Percentiles rank a stretch among this genome's conserved stretches.
These are phyloP conservation scores for Suillus tomentosus DNA, from an alignment of 768 basidiomycete genomes.

Conservation along the genomic window DNA sequence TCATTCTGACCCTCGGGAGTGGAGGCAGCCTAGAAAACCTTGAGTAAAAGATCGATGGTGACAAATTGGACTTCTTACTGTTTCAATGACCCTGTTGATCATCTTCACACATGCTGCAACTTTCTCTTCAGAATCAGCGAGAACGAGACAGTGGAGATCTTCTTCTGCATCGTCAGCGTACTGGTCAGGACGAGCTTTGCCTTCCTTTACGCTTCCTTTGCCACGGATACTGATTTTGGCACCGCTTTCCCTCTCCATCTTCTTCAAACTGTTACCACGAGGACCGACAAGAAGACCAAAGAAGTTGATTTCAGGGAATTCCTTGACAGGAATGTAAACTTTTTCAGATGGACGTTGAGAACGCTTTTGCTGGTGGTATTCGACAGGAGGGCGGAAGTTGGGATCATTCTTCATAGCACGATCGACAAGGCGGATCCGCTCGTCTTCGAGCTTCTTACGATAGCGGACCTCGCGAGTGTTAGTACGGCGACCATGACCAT, in stretches of 20 bases:
- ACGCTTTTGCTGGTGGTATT: constrained; percentile 94
- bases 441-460: constrained; percentile 91
- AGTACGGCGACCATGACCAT: constrained; percentile 94
- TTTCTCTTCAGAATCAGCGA: constrained; percentile 90
- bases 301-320: constrained; percentile 99
- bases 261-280: constrained; percentile 98
- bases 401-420: constrained; percentile 97
- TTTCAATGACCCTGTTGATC: constrained; percentile 98
- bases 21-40: constrained; percentile 78
- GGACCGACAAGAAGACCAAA: constrained; percentile 98
- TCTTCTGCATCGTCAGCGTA: constrained; percentile 97
- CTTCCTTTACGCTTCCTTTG: constrained; percentile 98
- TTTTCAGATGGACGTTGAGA: constrained; percentile 94
- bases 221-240: constrained; percentile 99
- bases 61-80: constrained; percentile 51
- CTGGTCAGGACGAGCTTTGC: constrained; percentile 93
- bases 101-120: constrained; percentile 88
- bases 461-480: constrained; percentile 99
- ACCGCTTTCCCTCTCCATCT: constrained; percentile 97
- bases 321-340: constrained; percentile 99
- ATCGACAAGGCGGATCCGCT: constrained; percentile 91
- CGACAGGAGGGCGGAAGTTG: constrained; percentile 95
- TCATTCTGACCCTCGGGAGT: constrained; percentile 99
- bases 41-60: constrained; percentile 1
- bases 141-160: constrained; percentile 96